Evolutionary conservation across 2,329 filamentous ascomycete genomes (phyloP).

Genomic region (Sporothrix curviconia): DNA sequence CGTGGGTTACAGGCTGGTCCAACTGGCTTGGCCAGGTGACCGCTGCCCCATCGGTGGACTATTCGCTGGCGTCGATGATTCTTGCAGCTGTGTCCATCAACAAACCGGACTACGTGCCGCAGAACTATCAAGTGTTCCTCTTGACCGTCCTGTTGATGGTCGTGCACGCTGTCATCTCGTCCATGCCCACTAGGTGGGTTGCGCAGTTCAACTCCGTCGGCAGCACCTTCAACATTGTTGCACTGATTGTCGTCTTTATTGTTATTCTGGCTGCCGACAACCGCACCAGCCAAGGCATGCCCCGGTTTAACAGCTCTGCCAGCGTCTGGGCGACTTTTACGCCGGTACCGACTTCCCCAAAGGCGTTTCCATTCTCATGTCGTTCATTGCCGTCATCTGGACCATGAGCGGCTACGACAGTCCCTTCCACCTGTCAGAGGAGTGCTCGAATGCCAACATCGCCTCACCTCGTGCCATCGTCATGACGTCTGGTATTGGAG

Average conservation of each 20-base stretch:
- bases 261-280: conserved; percentile 56
- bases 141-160: conserved; percentile 62
- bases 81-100: conserved; percentile 63
- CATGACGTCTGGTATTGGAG: conserved; percentile 60
- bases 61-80: conserved; percentile 62
- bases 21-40: conserved; percentile 65
- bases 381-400: conserved; percentile 65
- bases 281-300: conserved; percentile 42
- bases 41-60: conserved; percentile 60
- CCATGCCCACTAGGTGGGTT: conserved; percentile 64
- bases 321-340: conserved; percentile 60
- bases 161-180: conserved; percentile 60
- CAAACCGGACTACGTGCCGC: conserved; percentile 58
- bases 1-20: conserved; percentile 64
- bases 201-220: conserved; percentile 64
- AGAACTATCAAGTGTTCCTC: conserved; percentile 61
- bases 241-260: conserved; percentile 59
- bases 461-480: conserved; percentile 67
- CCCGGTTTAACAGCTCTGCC: conserved; percentile 32
- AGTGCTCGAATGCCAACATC: conserved; percentile 66
- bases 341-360: conserved; percentile 61
- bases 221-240: conserved; percentile 64
- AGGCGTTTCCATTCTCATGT: conserved; percentile 63
- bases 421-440: conserved; percentile 67
- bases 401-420: conserved; percentile 62